Base-by-base conservation (phyloP, 2,329 filamentous ascomycete genomes). In the Aspergillus fumigatus region DNA sequence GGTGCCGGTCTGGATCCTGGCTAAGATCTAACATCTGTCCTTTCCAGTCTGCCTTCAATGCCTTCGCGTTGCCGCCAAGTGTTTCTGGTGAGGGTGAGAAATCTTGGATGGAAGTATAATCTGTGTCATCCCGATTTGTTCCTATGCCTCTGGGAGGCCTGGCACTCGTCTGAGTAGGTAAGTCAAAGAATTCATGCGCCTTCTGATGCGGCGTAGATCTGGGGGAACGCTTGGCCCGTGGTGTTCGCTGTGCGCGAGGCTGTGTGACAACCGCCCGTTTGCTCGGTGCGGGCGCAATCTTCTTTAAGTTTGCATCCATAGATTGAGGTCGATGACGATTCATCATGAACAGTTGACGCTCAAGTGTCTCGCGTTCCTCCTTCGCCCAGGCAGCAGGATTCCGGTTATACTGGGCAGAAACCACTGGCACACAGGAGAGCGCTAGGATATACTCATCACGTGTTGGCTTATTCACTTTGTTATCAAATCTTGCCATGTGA, bases 1-100 rank as follows among this genome's bases (percentile, higher is more conserved):
- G 78, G 55, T 85, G 71, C 25, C 82, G 80, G 65, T 92, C 80
- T 6, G 88, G 84, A 67, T 95, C 90, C 57, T 82, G 80, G 72
- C 81, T 84, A 48, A 96, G 84, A 68, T 95, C 88, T 62, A 94
- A 84, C 41, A 87, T 83, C 59, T 86, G 84, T 7, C 89, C 90
- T 77, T 92, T 94, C 90, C 91, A 95, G 60, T 95, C 90, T 26
- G 90, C 87, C 78, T 92, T 93, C 64, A 94, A 81, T 45, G 82
- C 84, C 71, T 90, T 90, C 52, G 82, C 76, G 66, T 86, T 86
- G 62, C 78, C 77, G 7, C 86, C 84, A 3, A 94, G 81, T 2
- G 87, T 86, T 54, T 79, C 76, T 45, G 86, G 68, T 0, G 88
- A 85, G 48, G 91, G 91, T 52, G 86, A 90, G 70, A 82, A 89